phyloP scores from a whole-genome alignment of 805 yeast genomes.

The Yarrowia keelungensis region DNA sequence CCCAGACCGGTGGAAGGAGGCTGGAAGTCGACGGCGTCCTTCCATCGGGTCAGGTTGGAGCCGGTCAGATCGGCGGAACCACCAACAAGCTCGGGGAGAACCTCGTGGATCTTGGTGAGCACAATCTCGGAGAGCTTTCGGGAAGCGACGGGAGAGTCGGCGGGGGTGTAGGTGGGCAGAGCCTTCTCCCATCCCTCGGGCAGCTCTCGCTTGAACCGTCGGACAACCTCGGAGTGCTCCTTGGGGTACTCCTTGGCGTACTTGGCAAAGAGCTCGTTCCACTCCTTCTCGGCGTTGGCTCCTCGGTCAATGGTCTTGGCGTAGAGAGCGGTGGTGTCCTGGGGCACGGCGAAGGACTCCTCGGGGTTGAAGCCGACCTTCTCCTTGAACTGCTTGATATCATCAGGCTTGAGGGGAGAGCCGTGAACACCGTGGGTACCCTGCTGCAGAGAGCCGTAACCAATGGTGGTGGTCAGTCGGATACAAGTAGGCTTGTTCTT shows the following conservation, averaged over 20 bases:
- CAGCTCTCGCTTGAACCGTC: constrained; percentile 53
- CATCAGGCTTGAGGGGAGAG: constrained; percentile 51
- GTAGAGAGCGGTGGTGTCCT: constrained; percentile 49
- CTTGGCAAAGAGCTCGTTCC: constrained; percentile 45
- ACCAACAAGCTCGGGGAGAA: constrained; percentile 48
- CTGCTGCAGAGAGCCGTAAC: constrained; percentile 49
- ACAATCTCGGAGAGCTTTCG: constrained; percentile 49
- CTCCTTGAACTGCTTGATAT: constrained; percentile 43
- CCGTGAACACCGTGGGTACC: constrained; percentile 52
- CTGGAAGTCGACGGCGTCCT: constrained; percentile 57
- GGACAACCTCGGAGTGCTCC: constrained; percentile 46
- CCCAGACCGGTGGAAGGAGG: constrained; percentile 62
- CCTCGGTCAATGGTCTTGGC: constrained; percentile 46
- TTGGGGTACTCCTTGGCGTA: constrained; percentile 48
- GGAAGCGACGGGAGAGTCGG: constrained; percentile 62
- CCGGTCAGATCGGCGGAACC: constrained; percentile 53
- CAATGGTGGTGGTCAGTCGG: constrained; percentile 51
- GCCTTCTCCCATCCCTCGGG: constrained; percentile 76
- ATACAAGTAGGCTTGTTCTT: constrained; percentile 52
- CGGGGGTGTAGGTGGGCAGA: constrained; percentile 80
- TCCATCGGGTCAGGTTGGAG: constrained; percentile 48
- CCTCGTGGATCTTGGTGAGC: constrained; percentile 48
- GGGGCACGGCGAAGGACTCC: constrained; percentile 45
- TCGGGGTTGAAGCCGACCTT: constrained; percentile 39
- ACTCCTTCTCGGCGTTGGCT: constrained; percentile 43